A percentile compares a stretch with the other conserved stretches of the same genome.
Evolutionary conservation across 352 stramenopile genomes (phyloP).

Genomic region (Globisporangium radiosum): DNA sequence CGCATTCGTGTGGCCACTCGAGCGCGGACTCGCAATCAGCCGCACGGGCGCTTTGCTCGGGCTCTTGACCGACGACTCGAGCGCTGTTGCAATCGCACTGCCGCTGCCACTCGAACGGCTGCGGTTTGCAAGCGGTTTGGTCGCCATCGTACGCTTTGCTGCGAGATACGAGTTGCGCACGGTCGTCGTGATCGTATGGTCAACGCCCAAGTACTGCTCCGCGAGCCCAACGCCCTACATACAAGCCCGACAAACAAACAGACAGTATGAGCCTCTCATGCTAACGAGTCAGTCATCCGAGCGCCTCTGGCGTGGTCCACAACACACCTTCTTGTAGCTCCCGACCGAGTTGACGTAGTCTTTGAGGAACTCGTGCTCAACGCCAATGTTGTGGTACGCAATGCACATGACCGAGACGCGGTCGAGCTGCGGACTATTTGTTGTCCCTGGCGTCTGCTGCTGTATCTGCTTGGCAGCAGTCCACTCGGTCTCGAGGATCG

Average conservation of each 20-base stretch:
- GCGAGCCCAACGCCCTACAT: conserved; percentile 79
- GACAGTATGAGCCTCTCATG: neutral
- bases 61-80: conserved; percentile 9
- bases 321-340: conserved; percentile 82
- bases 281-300: neutral
- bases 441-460: neutral
- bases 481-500: conserved; percentile 88
- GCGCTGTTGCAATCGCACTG: neutral
- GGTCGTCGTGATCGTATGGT: conserved; percentile 86
- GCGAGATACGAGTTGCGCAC: conserved; percentile 88
- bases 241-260: neutral
- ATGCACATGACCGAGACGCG: conserved; percentile 91
- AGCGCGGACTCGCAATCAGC: conserved; percentile 32
- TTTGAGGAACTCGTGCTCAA: conserved; percentile 93
- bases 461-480: conserved; percentile 22
- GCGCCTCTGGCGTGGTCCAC: neutral
- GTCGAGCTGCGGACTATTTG: conserved; percentile 38
- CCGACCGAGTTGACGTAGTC: conserved; percentile 74
- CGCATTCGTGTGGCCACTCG: conserved; percentile 6
- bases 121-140: conserved; percentile 14
- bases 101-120: neutral
- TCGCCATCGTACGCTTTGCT: conserved; percentile 55
- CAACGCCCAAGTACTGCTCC: conserved; percentile 81
- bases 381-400: conserved; percentile 93
- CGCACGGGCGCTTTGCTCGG: conserved; percentile 20